These are phyloP conservation scores for Didymosphaeria variabile DNA, from an alignment of 2,329 filamentous ascomycete species.

Conservation along the genomic window DNA sequence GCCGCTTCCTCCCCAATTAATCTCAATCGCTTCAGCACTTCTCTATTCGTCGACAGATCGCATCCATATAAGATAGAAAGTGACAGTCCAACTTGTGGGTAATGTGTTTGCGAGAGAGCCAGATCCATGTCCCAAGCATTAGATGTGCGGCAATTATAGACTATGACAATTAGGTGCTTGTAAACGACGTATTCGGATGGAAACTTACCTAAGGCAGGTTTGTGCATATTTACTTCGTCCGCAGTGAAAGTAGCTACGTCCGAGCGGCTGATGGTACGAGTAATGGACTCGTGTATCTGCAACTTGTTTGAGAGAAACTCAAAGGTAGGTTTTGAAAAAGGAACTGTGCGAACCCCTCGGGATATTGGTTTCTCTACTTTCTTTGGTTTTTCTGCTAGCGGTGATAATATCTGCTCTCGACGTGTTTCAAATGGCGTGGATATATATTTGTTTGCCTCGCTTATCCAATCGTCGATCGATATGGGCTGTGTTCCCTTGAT, in stretches of 20 bases:
- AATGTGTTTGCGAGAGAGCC: conserved; percentile 28
- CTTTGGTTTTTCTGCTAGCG: background rate
- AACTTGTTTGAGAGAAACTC: conserved; percentile 23
- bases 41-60: conserved; percentile 14
- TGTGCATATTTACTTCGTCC: conserved; percentile 21
- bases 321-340: conserved; percentile 14
- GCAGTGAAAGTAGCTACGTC: conserved; percentile 25
- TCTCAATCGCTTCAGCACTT: conserved; percentile 20
- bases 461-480: too few species aligned
- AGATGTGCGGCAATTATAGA: conserved; percentile 29
- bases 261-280: conserved; percentile 21
- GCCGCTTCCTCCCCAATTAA: conserved; percentile 17
- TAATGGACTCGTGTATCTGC: conserved; percentile 25
- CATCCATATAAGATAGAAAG: conserved; percentile 30
- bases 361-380: background rate
- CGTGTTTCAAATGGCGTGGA: too few species aligned
- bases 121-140: conserved; percentile 29
- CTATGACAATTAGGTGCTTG: conserved; percentile 11
- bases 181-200: too few species aligned
- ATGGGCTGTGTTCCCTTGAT: too few species aligned
- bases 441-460: too few species aligned
- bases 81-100: conserved; percentile 16
- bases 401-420: background rate
- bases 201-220: conserved; percentile 20
- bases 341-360: conserved; percentile 13